A percentile compares a stretch with the other conserved stretches of the same genome.
These are phyloP conservation scores for Lichtheimia hyalospora DNA, from an alignment of 371 early-diverging fungal genomes.

Conservation along the genomic window DNA sequence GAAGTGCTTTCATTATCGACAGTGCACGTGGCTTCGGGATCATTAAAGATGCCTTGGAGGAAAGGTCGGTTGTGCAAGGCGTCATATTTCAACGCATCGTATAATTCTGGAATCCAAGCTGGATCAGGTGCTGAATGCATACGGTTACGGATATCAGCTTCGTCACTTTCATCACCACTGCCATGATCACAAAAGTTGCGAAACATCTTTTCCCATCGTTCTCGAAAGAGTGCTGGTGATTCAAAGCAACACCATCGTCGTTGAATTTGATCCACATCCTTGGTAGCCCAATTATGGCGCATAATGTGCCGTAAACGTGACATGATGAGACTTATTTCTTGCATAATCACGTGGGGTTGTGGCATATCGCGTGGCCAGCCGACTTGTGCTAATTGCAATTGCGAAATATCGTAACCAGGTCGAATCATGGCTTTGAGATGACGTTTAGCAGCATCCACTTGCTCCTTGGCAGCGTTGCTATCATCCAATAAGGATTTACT, in stretches of 20 bases:
- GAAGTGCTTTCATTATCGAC: slow-evolving; percentile 10
- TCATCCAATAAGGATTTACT: slow-evolving; percentile 94
- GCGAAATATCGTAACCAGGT: slow-evolving; percentile 52
- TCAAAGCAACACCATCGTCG: slow-evolving; percentile 82
- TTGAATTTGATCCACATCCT: slow-evolving; percentile 62
- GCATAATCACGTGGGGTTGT: slow-evolving; percentile 66
- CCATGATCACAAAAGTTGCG: slow-evolving; percentile 80
- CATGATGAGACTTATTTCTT: slow-evolving; percentile 72
- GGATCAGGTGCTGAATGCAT: slow-evolving; percentile 55
- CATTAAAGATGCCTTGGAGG: slow-evolving; percentile 67
- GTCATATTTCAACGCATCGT: slow-evolving; percentile 95
- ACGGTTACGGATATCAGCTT: slow-evolving; percentile 25
- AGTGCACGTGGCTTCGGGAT: slow-evolving; percentile 17
- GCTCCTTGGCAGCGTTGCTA: slow-evolving; percentile 92
- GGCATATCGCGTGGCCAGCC: slow-evolving; percentile 60
- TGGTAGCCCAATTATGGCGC: slow-evolving; percentile 71
- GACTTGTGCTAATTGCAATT: slow-evolving; percentile 32
- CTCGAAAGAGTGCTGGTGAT: slow-evolving; percentile 73
- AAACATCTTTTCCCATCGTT: slow-evolving; percentile 96
- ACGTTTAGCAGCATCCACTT: slow-evolving; percentile 83
- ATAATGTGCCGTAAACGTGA: slow-evolving; percentile 69
- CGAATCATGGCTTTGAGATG: slow-evolving; percentile 62
- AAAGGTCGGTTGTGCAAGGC: slow-evolving; percentile 91
- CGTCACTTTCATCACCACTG: slow-evolving; percentile 36
- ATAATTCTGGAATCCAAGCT: slow-evolving; percentile 89